Conservation (phyloP, 2,329 filamentous ascomycete genomes). For the Cadophora luteo-olivacea region DNA sequence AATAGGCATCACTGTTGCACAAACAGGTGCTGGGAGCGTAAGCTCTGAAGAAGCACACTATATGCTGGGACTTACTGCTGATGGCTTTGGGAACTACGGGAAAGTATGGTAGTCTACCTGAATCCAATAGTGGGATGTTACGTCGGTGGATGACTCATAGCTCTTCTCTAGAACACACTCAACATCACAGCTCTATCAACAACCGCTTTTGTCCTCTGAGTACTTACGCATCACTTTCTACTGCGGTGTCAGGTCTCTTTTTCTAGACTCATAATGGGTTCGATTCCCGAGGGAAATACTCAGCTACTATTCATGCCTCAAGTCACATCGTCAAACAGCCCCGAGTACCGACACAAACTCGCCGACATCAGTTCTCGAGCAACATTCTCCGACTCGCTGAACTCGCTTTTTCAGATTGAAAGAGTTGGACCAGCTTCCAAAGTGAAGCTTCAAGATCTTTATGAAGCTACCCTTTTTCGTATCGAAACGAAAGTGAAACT, state of each 20-base stretch:
- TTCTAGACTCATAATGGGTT: background rate
- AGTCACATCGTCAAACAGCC: conserved; percentile 13
- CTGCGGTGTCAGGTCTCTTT: too few species aligned
- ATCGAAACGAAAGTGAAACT: conserved; percentile 21
- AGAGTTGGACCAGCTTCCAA: background rate
- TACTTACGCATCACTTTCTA: too few species aligned
- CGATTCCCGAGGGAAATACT: background rate
- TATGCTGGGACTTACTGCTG: too few species aligned
- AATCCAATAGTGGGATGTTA: background rate
- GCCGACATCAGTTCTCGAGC: conserved; percentile 22
- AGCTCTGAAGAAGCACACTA: too few species aligned
- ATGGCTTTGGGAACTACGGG: too few species aligned
- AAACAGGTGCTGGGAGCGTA: background rate
- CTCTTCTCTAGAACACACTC: background rate
- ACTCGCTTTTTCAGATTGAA: conserved; percentile 16
- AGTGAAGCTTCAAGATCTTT: conserved; percentile 5
- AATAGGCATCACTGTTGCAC: background rate
- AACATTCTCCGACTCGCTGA: conserved; percentile 15
- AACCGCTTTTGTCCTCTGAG: background rate
- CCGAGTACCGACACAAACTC: conserved; percentile 19
- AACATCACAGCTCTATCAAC: background rate
- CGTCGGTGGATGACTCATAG: background rate
- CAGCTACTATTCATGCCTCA: background rate
- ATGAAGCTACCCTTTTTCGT: conserved; percentile 8
- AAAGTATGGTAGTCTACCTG: background rate